Conservation (phyloP, 805 yeast species). For the Lipomyces kockii region DNA sequence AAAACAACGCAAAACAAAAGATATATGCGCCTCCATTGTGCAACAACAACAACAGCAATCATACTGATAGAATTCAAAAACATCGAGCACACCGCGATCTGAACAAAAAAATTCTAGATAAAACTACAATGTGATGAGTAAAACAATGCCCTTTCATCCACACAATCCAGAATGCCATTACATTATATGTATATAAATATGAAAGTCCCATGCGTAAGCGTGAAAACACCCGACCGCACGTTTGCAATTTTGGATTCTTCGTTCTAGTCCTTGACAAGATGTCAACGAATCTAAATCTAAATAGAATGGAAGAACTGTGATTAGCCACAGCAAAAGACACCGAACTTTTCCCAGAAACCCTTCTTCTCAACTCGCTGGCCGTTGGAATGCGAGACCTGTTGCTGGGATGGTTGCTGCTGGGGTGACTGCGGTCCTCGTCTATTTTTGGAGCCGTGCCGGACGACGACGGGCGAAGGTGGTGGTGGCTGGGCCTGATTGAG, state of each 20-base stretch:
- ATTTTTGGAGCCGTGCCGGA: conserved; percentile 45
- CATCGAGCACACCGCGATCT: not conserved
- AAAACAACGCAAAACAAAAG: conserved; percentile 6
- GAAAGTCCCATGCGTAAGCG: not conserved
- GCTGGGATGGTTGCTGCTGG: conserved; percentile 34
- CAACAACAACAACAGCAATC: conserved; percentile 10
- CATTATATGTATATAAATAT: not conserved
- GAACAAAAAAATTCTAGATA: conserved; percentile 2
- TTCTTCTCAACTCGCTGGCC: conserved; percentile 38
- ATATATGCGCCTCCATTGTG: not conserved
- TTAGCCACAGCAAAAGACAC: conserved; percentile 46
- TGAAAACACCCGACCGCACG: not conserved
- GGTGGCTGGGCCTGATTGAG: conserved; percentile 52
- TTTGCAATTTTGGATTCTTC: not conserved
- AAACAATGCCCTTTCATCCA: not conserved
- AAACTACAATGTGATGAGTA: conserved; percentile 4
- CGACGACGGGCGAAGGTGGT: conserved; percentile 45
- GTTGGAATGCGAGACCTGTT: conserved; percentile 22
- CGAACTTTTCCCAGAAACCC: conserved; percentile 43
- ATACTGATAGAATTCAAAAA: not conserved
- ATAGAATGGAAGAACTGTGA: not conserved
- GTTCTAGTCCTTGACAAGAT: not conserved
- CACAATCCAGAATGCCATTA: conserved; percentile 1
- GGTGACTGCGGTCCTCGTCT: conserved; percentile 38
- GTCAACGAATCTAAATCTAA: not conserved